Evolutionary conservation across 768 basidiomycete genomes (phyloP).

Genomic region (Leccinum disarticulatum): DNA sequence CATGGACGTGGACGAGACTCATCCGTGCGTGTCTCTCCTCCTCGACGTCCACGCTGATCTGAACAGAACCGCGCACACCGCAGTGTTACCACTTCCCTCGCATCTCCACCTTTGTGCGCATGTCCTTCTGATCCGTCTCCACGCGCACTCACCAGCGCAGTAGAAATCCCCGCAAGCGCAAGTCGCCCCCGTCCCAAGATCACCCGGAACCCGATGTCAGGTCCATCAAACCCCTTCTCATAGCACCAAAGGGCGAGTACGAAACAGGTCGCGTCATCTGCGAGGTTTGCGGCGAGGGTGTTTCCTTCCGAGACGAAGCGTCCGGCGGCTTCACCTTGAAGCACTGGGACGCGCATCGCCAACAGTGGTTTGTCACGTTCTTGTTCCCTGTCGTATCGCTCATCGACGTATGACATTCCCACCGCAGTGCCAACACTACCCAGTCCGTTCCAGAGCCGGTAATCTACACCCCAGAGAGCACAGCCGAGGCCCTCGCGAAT

Average conservation of each 20-base stretch:
- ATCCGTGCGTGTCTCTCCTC: conserved; percentile 19
- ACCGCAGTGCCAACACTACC: conserved; percentile 31
- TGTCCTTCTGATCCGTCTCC: conserved; percentile 17
- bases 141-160: conserved; percentile 9
- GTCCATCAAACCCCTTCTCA: conserved; percentile 8
- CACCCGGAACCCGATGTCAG: conserved; percentile 17
- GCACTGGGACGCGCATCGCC: conserved; percentile 69
- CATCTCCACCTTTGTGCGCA: conserved; percentile 24
- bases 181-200: conserved; percentile 32
- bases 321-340: conserved; percentile 64
- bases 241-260: conserved; percentile 51
- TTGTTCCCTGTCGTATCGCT: conserved; percentile 3
- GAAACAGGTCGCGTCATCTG: conserved; percentile 65
- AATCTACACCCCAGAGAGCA: conserved; percentile 43
- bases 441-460: conserved; percentile 37
- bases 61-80: conserved; percentile 4
- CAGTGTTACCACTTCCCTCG: conserved; percentile 14
- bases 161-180: conserved; percentile 43
- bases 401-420: conserved; percentile 6
- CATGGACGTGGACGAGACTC: conserved; percentile 20
- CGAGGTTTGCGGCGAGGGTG: conserved; percentile 56
- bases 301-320: conserved; percentile 66
- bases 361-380: conserved; percentile 48
- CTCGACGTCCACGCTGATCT: conserved; percentile 16
- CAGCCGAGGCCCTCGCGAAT: conserved; percentile 43